phyloP scores from a whole-genome alignment of 805 yeast genomes.

The Sugiyamaella valdiviana region DNA sequence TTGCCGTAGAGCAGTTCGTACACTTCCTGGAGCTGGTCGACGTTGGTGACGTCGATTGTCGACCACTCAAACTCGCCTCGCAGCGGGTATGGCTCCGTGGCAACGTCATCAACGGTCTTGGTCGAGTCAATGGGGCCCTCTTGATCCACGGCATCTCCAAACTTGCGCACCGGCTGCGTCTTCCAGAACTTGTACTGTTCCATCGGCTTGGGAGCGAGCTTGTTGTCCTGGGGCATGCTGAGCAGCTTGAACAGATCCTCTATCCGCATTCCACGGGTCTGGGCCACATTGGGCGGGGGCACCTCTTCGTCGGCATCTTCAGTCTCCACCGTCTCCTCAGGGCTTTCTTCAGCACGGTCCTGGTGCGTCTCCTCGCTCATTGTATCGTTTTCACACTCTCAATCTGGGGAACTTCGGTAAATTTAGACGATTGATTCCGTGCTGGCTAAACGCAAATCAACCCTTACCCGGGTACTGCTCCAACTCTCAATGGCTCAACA shows the following conservation, averaged over 20 bases:
- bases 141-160: conserved; percentile 56
- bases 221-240: conserved; percentile 9
- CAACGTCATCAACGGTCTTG: conserved; percentile 67
- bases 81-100: conserved; percentile 63
- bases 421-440: too few relatives aligned
- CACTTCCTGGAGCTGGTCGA: conserved; percentile 63
- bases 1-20: conserved; percentile 76
- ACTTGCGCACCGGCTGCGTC: conserved; percentile 87
- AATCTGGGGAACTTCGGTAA: not conserved
- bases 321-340: not conserved
- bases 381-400: not conserved
- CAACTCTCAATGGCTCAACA: too few relatives aligned
- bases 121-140: conserved; percentile 76
- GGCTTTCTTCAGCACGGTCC: not conserved
- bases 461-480: too few relatives aligned
- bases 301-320: not conserved
- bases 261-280: conserved; percentile 21
- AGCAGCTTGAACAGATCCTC: conserved; percentile 19
- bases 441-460: too few relatives aligned
- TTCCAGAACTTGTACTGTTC: conserved; percentile 95
- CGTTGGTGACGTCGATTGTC: conserved; percentile 56
- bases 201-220: conserved; percentile 43
- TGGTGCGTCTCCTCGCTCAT: not conserved
- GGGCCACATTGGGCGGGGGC: conserved; percentile 1
- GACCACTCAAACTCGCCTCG: conserved; percentile 85